A percentile compares a stretch with the other conserved stretches of the same genome.
These are phyloP conservation scores for Leccinum imitatum DNA, from an alignment of 768 basidiomycete species.

Conservation along the genomic window DNA sequence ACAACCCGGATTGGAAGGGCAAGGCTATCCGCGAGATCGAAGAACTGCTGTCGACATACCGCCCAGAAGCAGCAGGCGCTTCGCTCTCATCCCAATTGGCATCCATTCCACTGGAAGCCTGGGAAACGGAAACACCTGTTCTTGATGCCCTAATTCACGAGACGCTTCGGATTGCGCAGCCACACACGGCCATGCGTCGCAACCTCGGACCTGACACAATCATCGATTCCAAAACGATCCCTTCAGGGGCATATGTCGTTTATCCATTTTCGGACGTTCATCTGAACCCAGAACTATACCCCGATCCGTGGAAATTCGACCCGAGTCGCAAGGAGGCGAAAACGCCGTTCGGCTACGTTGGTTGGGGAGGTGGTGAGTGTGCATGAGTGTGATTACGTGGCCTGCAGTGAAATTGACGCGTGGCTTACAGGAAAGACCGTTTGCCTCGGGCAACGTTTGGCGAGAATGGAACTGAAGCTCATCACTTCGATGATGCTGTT, in stretches of 20 bases:
- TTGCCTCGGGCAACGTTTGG: constrained; percentile 74
- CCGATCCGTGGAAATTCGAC: constrained; percentile 78
- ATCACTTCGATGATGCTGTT: constrained; percentile 66
- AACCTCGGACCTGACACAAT: constrained; percentile 72
- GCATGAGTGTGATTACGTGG: constrained; percentile 19
- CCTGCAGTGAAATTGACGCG: constrained; percentile 11
- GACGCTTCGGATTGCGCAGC: constrained; percentile 76
- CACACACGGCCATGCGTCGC: constrained; percentile 78
- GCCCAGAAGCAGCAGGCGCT: constrained; percentile 25
- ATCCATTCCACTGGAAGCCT: constrained; percentile 61
- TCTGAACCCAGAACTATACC: constrained; percentile 68
- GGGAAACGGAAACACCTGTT: constrained; percentile 69
- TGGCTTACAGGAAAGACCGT: constrained; percentile 56
- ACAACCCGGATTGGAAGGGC: constrained; percentile 61
- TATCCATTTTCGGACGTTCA: constrained; percentile 83
- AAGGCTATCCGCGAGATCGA: constrained; percentile 63
- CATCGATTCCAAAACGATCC: constrained; percentile 67
- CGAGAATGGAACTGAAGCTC: constrained; percentile 72
- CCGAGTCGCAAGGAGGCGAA: constrained; percentile 51
- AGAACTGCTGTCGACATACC: constrained; percentile 47
- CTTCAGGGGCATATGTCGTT: constrained; percentile 71
- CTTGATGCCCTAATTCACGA: constrained; percentile 74
- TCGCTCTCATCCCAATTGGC: constrained; percentile 49
- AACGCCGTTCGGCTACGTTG: constrained; percentile 61
- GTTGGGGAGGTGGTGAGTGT: constrained; percentile 77